These are phyloP conservation scores for Trametes meyenii DNA, from an alignment of 768 basidiomycete species.

Conservation along the genomic window DNA sequence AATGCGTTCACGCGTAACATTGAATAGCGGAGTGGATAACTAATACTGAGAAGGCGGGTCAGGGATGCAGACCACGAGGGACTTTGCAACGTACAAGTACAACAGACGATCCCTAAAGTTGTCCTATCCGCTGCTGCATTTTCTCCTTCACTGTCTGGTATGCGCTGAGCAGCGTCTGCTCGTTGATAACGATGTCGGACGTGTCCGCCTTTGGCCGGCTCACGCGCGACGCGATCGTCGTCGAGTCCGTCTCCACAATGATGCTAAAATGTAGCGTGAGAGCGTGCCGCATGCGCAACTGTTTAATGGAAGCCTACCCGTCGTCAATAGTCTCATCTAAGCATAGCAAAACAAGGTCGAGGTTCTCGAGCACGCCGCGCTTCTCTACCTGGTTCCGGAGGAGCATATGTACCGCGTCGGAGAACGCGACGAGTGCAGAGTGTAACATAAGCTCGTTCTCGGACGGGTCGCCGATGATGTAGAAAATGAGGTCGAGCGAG, in stretches of 20 bases:
- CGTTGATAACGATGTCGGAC: slow-evolving; percentile 97
- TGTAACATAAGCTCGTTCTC: slow-evolving; percentile 98
- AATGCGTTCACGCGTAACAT: too few relatives aligned
- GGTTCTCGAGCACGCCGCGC: slow-evolving; percentile 89
- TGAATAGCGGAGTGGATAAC: not conserved
- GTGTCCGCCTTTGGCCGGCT: slow-evolving; percentile 92
- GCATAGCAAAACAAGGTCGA: slow-evolving; percentile 90
- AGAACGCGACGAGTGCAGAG: slow-evolving; percentile 78
- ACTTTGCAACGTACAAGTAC: slow-evolving; percentile 8
- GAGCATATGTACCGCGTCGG: slow-evolving; percentile 83
- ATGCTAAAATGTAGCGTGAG: slow-evolving; percentile 53
- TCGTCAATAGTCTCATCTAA: slow-evolving; percentile 98
- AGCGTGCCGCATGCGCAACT: not conserved
- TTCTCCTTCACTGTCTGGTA: slow-evolving; percentile 89
- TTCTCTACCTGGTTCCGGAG: slow-evolving; percentile 95
- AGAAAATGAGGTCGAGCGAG: slow-evolving; percentile 93
- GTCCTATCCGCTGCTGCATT: slow-evolving; percentile 81
- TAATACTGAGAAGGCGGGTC: not conserved
- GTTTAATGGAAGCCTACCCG: slow-evolving; percentile 61
- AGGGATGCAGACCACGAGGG: not conserved
- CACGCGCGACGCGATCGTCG: slow-evolving; percentile 94
- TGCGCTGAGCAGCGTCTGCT: slow-evolving; percentile 92
- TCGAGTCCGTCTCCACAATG: slow-evolving; percentile 94
- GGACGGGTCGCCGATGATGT: slow-evolving; percentile 81
- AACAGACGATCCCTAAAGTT: slow-evolving; percentile 49